Percentiles rank a stretch among this genome's conserved stretches.
These are phyloP conservation scores for Geotrichum siamense DNA, from an alignment of 1,139 yeast genomes.

Conservation along the genomic window DNA sequence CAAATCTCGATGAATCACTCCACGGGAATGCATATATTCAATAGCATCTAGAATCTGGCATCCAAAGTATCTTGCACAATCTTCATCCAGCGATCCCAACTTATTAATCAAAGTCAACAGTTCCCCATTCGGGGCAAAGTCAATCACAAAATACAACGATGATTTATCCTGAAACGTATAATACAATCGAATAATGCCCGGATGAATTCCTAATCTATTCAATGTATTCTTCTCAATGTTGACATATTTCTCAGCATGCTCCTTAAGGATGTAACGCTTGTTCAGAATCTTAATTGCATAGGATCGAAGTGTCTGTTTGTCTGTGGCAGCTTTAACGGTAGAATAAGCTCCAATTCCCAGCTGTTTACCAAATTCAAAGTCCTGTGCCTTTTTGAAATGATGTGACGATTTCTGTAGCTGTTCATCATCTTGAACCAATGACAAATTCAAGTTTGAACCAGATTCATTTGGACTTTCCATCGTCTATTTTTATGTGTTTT, in stretches of 20 bases:
- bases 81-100: constrained; percentile 70
- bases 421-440: too few species aligned
- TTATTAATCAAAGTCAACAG: constrained; percentile 68
- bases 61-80: constrained; percentile 60
- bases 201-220: constrained; percentile 66
- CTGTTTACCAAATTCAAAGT: constrained; percentile 77
- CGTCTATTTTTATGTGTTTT: too few species aligned
- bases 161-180: constrained; percentile 92
- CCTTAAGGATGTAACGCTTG: constrained; percentile 87
- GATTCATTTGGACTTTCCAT: too few species aligned
- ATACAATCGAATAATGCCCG: constrained; percentile 80
- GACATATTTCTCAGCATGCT: constrained; percentile 89
- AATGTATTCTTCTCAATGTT: constrained; percentile 91
- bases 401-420: too few species aligned
- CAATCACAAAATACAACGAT: constrained; percentile 83
- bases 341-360: constrained; percentile 96
- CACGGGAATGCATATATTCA: constrained; percentile 68
- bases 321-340: constrained; percentile 82
- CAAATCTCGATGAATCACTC: constrained; percentile 87
- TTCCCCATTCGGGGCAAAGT: constrained; percentile 90
- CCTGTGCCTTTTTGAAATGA: constrained; percentile 51
- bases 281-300: constrained; percentile 90
- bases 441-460: too few species aligned
- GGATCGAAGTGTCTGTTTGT: constrained; percentile 57
- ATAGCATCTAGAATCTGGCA: constrained; percentile 85